phyloP scores from a whole-genome alignment of 2,329 filamentous ascomycete genomes.

The Dactylellina sp. region DNA sequence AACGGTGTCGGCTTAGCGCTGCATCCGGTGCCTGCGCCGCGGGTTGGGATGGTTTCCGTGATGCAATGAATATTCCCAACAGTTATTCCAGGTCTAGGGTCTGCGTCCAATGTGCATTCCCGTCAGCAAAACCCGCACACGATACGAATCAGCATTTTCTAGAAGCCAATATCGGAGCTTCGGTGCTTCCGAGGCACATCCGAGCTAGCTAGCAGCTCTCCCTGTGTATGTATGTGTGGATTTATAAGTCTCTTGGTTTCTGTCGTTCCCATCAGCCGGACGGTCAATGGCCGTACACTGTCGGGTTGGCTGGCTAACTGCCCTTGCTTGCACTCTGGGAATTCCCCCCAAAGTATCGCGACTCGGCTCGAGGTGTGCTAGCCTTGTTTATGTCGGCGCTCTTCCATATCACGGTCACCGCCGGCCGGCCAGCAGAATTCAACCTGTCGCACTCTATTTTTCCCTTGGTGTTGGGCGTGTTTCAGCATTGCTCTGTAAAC shows the following conservation, averaged over 20 bases:
- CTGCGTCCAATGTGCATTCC: constrained; percentile 28
- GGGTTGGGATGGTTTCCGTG: constrained; percentile 30
- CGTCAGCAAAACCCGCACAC: constrained; percentile 15
- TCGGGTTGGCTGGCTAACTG: too few species aligned
- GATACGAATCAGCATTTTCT: constrained; percentile 22
- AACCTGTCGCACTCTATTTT: not conserved
- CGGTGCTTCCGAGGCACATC: constrained; percentile 23
- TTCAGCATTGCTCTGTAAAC: constrained; percentile 31
- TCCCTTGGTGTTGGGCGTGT: constrained; percentile 1
- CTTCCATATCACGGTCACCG: not conserved
- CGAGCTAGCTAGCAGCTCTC: not conserved
- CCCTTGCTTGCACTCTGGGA: too few species aligned
- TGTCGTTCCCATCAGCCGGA: too few species aligned
- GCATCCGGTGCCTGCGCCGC: constrained; percentile 7
- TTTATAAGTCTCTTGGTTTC: too few species aligned
- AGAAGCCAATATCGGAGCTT: constrained; percentile 26
- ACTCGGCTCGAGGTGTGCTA: too few species aligned
- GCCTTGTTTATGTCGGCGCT: too few species aligned
- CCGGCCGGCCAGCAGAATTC: not conserved
- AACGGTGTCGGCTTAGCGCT: constrained; percentile 22
- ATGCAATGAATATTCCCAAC: constrained; percentile 36
- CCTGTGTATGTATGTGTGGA: not conserved
- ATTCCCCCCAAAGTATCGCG: too few species aligned
- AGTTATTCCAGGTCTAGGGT: constrained; percentile 33
- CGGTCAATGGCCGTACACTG: not conserved